Evolutionary conservation across 2,329 filamentous ascomycete species (phyloP), one percentile per base, ranked within the genome.

Genomic region (Stemphylium vesicarium): DNA sequence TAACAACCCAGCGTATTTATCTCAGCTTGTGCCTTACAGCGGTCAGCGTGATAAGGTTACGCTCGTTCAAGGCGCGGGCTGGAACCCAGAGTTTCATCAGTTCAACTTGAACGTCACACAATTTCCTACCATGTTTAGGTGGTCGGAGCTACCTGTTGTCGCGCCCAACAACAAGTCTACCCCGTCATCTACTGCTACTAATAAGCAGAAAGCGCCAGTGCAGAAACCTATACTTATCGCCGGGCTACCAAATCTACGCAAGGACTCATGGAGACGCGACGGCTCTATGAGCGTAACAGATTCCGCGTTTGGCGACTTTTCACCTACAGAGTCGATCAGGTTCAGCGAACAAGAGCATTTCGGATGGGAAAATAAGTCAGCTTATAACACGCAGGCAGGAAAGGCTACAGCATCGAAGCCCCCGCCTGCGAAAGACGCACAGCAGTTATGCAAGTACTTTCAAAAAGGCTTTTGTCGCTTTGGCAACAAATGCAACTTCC

Each of bases 1-100:
- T 63, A 85, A 88, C 60, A 84, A 88, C 61, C 77, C 77, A 20
- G 81, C 82, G 45, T 87, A 88, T 65, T 72, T 86, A 40, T 80
- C 82, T 7, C 78, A 86, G 42, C 74, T 88, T 22, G 81, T 79
- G 4, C 81, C 82, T 7, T 82, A 83, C 62, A 75, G 74, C 38
- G 80, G 80, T 38, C 77, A 79, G 53, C 69, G 73, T 7, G 78
- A 83, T 20, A 79, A 80, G 45, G 80, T 87, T 54, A 87, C 84
- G 0, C 80, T 87, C 10, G 68, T 88, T 38, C 79, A 79, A 53
- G 79, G 78, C n/a, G 71, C 81, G 20, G 74, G 74, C 2, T 83
- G 84, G 57, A 81, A 83, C 57, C 71, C 75, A 2, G 81, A 86
- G 54, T 87, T 85, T 53, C 72, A 76, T 39, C 79, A 76, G 37